Evolutionary conservation across 2,329 filamentous ascomycete genomes (phyloP), one percentile per base, ranked within the genome.

Genomic region (Kalmusia sp.): DNA sequence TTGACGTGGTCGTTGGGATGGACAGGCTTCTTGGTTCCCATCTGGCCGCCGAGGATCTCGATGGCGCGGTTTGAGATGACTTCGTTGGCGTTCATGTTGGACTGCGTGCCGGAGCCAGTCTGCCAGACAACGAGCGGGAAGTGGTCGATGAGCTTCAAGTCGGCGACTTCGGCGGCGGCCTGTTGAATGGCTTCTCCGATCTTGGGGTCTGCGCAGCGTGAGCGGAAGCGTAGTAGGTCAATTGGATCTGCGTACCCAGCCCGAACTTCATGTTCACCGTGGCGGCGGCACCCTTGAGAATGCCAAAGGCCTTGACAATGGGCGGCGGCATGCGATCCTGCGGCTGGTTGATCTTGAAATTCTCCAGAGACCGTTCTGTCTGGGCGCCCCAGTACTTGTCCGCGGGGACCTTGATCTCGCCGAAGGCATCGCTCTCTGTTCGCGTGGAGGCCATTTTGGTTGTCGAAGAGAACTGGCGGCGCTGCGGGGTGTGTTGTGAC

Each of bases 71-170:
- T 99, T 62, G 93, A 97, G 78, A 99, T 98, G 78, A 99, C 95
- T 78, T 99, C 95, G 82, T 99, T 99, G 75, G 93, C 93, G 82
- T 99, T 99, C 95, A 98, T 98, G 87, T 96, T 98, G 77, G 93
- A 97, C 83, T 98, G 95, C 25, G 95, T 98, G 74, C 95, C 95
- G 45, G 95, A 98, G 61, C 95, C 95, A 49, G 95, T 99, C 83
- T 99, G 95, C 95, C 95, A 99, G 73, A 99, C 93, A 52, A 98
- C 93, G 57, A 98, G 90, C 62, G 95, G 95, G 81, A 99, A 98
- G 83, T 98, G 93, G 77, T 97, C 93, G 71, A 96, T 77, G 68
- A 98, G 88, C 84, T 97, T 96, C 73, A 95, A 87, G 61, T 91
- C 89, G 52, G 93, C 93, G 34, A 99, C 93, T 81, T 99, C 95